These are phyloP conservation scores for Backusella tuberculispora DNA, from an alignment of 192 early-diverging fungal species.

Conservation along the genomic window DNA sequence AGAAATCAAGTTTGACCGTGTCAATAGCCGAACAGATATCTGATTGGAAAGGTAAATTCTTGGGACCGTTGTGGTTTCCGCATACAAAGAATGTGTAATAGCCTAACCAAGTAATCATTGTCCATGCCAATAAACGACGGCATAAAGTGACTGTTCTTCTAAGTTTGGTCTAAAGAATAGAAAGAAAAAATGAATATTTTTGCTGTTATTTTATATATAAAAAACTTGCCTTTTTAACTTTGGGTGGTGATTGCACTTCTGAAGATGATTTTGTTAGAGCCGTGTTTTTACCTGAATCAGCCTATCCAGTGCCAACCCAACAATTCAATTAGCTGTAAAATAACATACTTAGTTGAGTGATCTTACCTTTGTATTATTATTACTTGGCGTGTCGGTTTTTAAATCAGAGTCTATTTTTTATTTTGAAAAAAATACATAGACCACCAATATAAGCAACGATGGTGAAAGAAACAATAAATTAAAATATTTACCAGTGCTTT, in stretches of 20 bases:
- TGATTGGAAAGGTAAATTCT: neutral
- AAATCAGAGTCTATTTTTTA: neutral
- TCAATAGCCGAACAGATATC: slow-evolving; percentile 8
- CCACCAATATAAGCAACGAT: neutral
- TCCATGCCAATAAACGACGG: slow-evolving; percentile 6
- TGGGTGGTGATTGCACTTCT: too few species aligned
- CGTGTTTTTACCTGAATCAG: too few species aligned
- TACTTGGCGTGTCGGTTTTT: neutral
- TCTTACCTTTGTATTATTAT: neutral
- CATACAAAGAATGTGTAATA: neutral
- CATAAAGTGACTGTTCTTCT: neutral
- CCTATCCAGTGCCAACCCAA: too few species aligned
- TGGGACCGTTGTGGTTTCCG: neutral
- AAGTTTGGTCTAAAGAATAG: neutral
- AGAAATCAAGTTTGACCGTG: neutral
- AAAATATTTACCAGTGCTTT: neutral
- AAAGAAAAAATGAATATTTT: neutral
- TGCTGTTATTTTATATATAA: neutral
- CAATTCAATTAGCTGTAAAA: too few species aligned
- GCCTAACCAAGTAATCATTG: slow-evolving; percentile 3
- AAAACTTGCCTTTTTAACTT: neutral
- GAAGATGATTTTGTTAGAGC: too few species aligned
- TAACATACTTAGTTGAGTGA: too few species aligned
- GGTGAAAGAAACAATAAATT: neutral
- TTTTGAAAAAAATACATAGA: neutral